Evolutionary conservation across 23 red algal species (phyloP), one percentile per base, ranked within the genome.

Genomic region (Gracilaria domingensis): DNA sequence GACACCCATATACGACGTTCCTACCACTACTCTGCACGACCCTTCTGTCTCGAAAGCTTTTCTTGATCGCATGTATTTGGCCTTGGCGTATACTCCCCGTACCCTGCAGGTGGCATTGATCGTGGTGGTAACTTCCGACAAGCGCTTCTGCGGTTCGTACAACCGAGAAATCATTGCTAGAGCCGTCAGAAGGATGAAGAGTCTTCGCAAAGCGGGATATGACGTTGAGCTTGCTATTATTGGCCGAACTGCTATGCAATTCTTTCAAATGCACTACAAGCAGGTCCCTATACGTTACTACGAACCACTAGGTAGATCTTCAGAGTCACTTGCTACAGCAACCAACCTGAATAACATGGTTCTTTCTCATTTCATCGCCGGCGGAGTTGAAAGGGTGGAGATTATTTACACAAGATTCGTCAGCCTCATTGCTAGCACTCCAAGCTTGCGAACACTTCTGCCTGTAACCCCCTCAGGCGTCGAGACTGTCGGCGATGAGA

Each of bases 331-430:
- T 72, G 37, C 29, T 32, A 88, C 59, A 23, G 84, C 86, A 16
- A 75, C 86, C n/a, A 81, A 70, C 18, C 57, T 95, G 18, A 95
- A 84, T 56, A 81, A 95, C 62, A 76, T 86, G 44, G 47, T 95
- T 34, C 82, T 99, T 58, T 87, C 82, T 30, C 76, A 95, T 28
- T 98, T 92, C 83, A 80, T 95, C 17, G 92, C 88, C 21, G 94
- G 92, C 44, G 94, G 90, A 4, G 90, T 99, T 20, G 84, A 96
- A 38, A 79, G 97, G 38, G 97, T 99, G 21, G 97, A 99, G 84
- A 55, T 99, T 13, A 66, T 99, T 40, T 99, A 96, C 82, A 96
- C 94, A 53, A 70, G 94, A 38, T 99, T 99, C 79, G 88, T 93
- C 13, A 96, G 94, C 34, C 86, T 99, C 60, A 67, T 99, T 32